A percentile compares a stretch with the other conserved stretches of the same genome.
Conservation (phyloP, 2,329 filamentous ascomycete genomes). For the Neofusicoccum parvum region DNA sequence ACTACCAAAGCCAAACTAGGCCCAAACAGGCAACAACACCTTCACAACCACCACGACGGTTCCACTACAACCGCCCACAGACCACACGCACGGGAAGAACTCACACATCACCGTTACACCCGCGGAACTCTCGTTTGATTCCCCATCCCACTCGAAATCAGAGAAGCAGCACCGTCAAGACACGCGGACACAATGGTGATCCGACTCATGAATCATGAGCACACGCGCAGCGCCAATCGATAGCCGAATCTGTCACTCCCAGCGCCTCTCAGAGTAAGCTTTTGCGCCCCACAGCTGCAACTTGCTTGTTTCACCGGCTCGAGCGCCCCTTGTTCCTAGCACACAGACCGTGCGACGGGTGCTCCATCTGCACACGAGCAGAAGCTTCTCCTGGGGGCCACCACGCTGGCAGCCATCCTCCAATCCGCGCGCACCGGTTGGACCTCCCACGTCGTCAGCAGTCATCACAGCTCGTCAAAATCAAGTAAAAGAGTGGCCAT, state of each 20-base stretch:
- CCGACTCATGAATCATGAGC: neutral
- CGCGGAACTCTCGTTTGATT: no score
- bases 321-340: neutral
- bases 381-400: no score
- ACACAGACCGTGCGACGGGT: neutral
- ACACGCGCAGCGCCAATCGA: slow-evolving; percentile 2
- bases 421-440: neutral
- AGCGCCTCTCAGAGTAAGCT: slow-evolving; percentile 4
- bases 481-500: neutral
- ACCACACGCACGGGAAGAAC: no score
- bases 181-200: no score
- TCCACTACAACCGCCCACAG: no score
- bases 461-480: neutral
- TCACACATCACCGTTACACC: no score
- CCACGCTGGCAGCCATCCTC: neutral
- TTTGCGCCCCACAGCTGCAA: neutral
- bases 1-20: no score
- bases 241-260: neutral
- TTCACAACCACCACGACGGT: no score
- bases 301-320: neutral
- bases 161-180: no score
- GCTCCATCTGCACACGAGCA: neutral
- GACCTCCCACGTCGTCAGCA: neutral
- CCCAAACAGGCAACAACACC: no score
- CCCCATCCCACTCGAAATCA: no score